Percentiles rank a stretch among this genome's conserved stretches.
phyloP scores from a whole-genome alignment of 129 eudicot genomes.

The Ambrosia artemisiifolia region DNA sequence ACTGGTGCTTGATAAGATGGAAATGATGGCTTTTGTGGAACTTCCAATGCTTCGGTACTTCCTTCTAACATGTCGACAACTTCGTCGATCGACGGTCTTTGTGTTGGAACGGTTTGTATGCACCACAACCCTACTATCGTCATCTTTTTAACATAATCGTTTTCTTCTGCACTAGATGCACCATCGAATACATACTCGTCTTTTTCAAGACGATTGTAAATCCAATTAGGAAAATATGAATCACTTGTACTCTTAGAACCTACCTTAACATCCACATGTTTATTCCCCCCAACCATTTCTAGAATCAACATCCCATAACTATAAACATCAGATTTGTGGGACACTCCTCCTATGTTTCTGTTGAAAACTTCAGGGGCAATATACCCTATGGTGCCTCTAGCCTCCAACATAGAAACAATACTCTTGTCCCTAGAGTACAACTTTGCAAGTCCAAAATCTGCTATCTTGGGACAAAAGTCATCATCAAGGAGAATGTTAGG shows the following conservation, averaged over 20 bases:
- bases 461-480: conserved; percentile 4
- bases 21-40: conserved; percentile 1
- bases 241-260: conserved; percentile 7
- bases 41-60: not conserved
- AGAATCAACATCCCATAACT: conserved; percentile 8
- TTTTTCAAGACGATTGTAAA: conserved; percentile 1
- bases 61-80: conserved; percentile 7
- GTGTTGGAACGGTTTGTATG: conserved; percentile 3
- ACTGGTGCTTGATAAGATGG: not conserved
- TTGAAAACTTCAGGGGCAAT: conserved; percentile 1
- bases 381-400: conserved; percentile 8
- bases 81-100: not conserved
- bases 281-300: not conserved
- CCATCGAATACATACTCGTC: not conserved
- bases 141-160: not conserved
- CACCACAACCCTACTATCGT: conserved; percentile 2
- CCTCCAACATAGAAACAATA: not conserved
- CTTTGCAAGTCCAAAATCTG: conserved; percentile 6
- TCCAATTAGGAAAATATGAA: not conserved
- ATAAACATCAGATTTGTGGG: conserved; percentile 3
- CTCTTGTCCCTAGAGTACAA: not conserved
- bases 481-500: not conserved
- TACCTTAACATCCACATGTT: not conserved
- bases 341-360: not conserved
- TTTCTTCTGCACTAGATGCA: not conserved